Evolutionary conservation across 768 basidiomycete genomes (phyloP), one percentile per base, ranked within the genome.

Genomic region (Vararia minispora): DNA sequence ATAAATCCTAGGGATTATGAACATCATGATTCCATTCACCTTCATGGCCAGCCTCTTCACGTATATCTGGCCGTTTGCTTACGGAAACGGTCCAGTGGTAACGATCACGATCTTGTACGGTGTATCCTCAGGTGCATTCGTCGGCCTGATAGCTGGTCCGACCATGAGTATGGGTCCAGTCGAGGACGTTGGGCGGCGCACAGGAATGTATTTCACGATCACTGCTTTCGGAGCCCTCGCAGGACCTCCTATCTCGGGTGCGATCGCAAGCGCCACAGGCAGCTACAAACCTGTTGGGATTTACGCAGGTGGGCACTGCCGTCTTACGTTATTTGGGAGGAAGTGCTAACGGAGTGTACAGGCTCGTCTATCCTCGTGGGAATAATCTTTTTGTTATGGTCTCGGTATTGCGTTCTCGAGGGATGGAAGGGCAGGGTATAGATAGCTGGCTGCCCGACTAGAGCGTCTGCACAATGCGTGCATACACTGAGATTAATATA

Each of bases 161-260:
- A 63, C 73, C 24, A 70, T 80, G 47, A 62, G 69, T 8, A 65
- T 86, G 55, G 82, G 83, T 0, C 63, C 65, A 0, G 62, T 66
- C 1, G 59, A 59, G 8, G 80, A 85, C 39, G 66, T 81, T 0
- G 83, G 83, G 4, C 63, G 76, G 18, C 63, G 83, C 12, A 58
- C 69, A 0, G 82, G 83, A 5, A 74, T 82, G 65, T 72, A 71
- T 42, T 61, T 78, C 54, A 77, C 68, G 22, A 63, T 79, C 35
- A 40, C 73, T 17, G 66, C 81, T 0, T 27, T 83, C 13, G 79
- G 79, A 6, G 77, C 76, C 0, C 60, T 85, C 3, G 66, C 65
- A 0, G 83, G 83, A 0, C 79, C 80, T 3, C 83, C 83, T 1
- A 78, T 84, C 42, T 79, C 79, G 6, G 83, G 83, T 1, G 76